Evolutionary conservation across 345 rosid species (phyloP).

Genomic region (Hibiscus syriacus): DNA sequence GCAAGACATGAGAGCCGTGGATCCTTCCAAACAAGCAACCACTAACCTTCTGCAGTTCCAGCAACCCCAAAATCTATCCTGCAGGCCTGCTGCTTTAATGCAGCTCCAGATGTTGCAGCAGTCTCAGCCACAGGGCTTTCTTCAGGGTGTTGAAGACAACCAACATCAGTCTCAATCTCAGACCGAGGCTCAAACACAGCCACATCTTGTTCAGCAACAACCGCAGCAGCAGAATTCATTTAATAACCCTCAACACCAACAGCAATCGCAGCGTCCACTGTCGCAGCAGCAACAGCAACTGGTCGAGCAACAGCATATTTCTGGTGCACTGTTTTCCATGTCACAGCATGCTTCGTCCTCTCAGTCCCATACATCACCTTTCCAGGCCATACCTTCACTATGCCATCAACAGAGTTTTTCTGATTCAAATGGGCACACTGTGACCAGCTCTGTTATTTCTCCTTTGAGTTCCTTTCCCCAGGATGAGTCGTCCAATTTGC

Average conservation of each 20-base stretch:
- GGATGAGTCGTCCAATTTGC: slow-evolving; percentile 61
- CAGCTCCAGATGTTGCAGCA: too few species aligned
- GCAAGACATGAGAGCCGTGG: slow-evolving; percentile 75
- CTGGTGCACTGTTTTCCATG: slow-evolving; percentile 37
- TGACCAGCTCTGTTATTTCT: slow-evolving; percentile 37
- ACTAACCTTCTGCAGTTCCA: slow-evolving; percentile 58
- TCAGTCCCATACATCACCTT: slow-evolving; percentile 49
- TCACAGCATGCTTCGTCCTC: slow-evolving; percentile 52
- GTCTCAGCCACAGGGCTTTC: slow-evolving; percentile 45
- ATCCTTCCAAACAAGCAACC: slow-evolving; percentile 48
- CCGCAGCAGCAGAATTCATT: slow-evolving; percentile 44
- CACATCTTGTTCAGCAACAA: slow-evolving; percentile 45
- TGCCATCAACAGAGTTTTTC: slow-evolving; percentile 72
- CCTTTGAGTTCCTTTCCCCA: slow-evolving; percentile 64
- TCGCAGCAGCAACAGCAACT: slow-evolving; percentile 40
- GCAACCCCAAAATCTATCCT: too few species aligned
- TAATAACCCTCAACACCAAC: slow-evolving; percentile 29
- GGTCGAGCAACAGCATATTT: slow-evolving; percentile 52
- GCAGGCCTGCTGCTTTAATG: too few species aligned
- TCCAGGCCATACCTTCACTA: slow-evolving; percentile 53
- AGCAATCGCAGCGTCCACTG: slow-evolving; percentile 27
- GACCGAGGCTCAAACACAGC: too few species aligned
- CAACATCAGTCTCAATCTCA: slow-evolving; percentile 44
- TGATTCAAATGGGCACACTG: slow-evolving; percentile 57
- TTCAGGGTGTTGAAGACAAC: slow-evolving; percentile 37